A percentile compares a stretch with the other conserved stretches of the same genome.
Conservation (phyloP, 1,139 yeast species). For the Suhomyces terraborum region DNA sequence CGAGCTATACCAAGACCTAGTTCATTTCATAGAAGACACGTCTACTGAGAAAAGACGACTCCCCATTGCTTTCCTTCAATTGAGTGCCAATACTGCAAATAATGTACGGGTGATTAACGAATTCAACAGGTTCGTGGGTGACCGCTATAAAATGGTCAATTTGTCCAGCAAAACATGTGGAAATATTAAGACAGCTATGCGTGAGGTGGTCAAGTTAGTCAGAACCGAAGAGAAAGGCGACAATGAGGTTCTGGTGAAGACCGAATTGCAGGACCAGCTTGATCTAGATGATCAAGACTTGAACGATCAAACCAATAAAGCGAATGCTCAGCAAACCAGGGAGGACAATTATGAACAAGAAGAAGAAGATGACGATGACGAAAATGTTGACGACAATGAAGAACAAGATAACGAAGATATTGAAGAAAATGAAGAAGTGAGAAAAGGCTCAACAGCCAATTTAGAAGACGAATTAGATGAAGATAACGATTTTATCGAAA, state of each 20-base stretch:
- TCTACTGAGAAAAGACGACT: constrained; percentile 24
- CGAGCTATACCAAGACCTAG: constrained; percentile 37
- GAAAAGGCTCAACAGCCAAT: not conserved
- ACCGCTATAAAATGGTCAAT: constrained; percentile 32
- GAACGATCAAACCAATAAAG: constrained; percentile 19
- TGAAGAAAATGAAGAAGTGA: constrained; percentile 17
- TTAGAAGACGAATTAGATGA: not conserved
- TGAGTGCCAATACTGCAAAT: constrained; percentile 61
- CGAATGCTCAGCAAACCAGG: too few species aligned
- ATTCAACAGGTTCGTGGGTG: constrained; percentile 31
- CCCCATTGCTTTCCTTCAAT: constrained; percentile 47
- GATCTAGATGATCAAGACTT: constrained; percentile 9
- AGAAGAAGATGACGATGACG: constrained; percentile 16
- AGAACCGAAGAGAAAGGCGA: constrained; percentile 17
- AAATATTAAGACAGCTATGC: constrained; percentile 42
- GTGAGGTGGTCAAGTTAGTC: constrained; percentile 42
- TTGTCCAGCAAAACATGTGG: constrained; percentile 45
- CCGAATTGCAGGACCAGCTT: constrained; percentile 11
- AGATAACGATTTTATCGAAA: not conserved
- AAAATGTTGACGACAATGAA: constrained; percentile 17
- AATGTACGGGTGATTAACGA: constrained; percentile 51
- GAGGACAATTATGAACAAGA: too few species aligned
- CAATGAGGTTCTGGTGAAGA: not conserved
- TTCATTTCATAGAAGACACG: constrained; percentile 27
- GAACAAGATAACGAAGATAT: constrained; percentile 15